Evolutionary conservation across 1,284 basidiomycete genomes (phyloP).

Genomic region (Fomitopsis betulina): DNA sequence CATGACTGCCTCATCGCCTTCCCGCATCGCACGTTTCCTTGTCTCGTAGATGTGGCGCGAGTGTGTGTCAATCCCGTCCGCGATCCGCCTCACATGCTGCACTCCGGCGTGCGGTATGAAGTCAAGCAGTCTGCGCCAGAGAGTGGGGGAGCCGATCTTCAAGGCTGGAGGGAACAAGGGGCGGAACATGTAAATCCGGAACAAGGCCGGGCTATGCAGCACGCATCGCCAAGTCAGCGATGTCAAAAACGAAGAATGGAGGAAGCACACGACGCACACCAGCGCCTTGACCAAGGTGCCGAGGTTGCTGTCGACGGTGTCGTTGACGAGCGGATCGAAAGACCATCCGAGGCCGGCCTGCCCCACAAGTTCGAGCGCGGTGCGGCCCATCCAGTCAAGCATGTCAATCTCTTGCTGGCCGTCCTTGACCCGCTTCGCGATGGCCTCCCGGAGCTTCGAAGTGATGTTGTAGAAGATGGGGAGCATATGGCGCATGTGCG

Average conservation of each 20-base stretch:
- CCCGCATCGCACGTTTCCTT: slow-evolving; percentile 21
- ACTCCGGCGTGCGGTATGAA: slow-evolving; percentile 12
- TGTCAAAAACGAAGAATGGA: background rate
- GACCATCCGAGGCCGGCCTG: slow-evolving; percentile 33
- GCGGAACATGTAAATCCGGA: slow-evolving; percentile 2
- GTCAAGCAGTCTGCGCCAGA: slow-evolving; percentile 13
- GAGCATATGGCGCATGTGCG: slow-evolving; percentile 20
- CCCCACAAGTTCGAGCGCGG: slow-evolving; percentile 28
- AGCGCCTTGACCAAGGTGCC: slow-evolving; percentile 27
- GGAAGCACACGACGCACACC: slow-evolving; percentile 15
- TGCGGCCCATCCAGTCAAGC: slow-evolving; percentile 32
- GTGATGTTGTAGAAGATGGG: slow-evolving; percentile 11
- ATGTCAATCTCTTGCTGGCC: slow-evolving; percentile 30
- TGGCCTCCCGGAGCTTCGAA: slow-evolving; percentile 12
- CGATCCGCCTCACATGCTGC: slow-evolving; percentile 12
- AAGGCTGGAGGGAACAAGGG: slow-evolving; percentile 12
- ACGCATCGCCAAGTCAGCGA: background rate
- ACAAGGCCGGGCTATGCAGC: slow-evolving; percentile 13
- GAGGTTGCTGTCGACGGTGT: slow-evolving; percentile 23
- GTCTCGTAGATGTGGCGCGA: slow-evolving; percentile 14
- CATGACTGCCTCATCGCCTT: slow-evolving; percentile 21
- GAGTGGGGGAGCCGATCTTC: slow-evolving; percentile 5
- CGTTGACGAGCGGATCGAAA: slow-evolving; percentile 29
- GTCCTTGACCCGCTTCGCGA: slow-evolving; percentile 7
- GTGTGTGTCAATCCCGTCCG: slow-evolving; percentile 15